Conservation (phyloP, 306 rosid genomes). For the Quercus variabilis region DNA sequence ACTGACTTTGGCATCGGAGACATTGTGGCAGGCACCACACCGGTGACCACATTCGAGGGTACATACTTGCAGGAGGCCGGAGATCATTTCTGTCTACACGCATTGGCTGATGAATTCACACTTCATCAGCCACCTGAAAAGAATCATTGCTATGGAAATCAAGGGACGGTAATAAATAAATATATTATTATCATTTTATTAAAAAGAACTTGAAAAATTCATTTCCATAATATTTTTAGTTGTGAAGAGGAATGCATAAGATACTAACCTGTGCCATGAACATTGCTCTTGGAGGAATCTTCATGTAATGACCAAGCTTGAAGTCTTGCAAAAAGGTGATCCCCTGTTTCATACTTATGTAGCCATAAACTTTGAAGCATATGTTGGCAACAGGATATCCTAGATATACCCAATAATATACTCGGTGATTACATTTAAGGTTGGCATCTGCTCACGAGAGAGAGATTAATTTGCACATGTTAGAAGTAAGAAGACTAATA, state of each 20-base stretch:
- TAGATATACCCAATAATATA: constrained; percentile 80
- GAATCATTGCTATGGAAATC: neutral
- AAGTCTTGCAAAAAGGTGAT: constrained; percentile 76
- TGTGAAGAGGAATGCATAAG: neutral
- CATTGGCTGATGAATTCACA: too few species aligned
- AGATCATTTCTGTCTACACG: too few species aligned
- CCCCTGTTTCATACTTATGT: constrained; percentile 67
- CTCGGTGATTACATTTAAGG: constrained; percentile 69
- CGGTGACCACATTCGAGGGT: too few species aligned
- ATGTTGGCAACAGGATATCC: constrained; percentile 84
- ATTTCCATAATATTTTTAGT: neutral
- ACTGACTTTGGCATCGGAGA: too few species aligned
- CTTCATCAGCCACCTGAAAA: constrained; percentile 35
- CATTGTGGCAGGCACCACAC: too few species aligned
- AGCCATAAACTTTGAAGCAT: constrained; percentile 73
- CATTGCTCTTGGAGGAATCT: constrained; percentile 86
- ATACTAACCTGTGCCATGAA: constrained; percentile 69
- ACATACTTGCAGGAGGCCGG: too few species aligned
- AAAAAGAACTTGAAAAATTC: neutral
- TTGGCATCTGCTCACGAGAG: constrained; percentile 40
- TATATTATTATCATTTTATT: neutral
- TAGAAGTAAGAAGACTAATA: neutral
- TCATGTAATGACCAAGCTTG: constrained; percentile 94
- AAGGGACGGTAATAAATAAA: neutral
- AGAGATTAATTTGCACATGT: neutral